These are phyloP conservation scores for Aspergillus asperescens DNA, from an alignment of 495 filamentous ascomycete genomes.

Conservation along the genomic window DNA sequence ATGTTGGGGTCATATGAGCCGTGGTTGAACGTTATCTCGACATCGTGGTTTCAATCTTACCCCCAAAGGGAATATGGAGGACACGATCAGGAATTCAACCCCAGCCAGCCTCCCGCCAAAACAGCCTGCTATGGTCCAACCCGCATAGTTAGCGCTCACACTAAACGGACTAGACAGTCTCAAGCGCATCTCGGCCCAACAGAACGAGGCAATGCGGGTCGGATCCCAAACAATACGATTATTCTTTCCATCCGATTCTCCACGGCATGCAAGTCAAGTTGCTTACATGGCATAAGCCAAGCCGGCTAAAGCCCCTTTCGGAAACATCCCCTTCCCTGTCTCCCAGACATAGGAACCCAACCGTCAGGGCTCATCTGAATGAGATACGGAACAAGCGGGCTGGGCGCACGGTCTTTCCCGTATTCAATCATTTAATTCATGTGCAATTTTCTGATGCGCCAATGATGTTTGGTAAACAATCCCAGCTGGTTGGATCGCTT, in stretches of 20 bases:
- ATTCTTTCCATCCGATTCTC: background rate
- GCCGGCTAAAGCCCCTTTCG: background rate
- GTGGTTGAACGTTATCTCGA: background rate
- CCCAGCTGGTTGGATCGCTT: background rate
- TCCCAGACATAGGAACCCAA: too few species aligned
- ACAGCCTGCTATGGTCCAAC: background rate
- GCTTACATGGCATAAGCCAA: conserved; percentile 1
- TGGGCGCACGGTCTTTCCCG: background rate
- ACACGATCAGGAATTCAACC: background rate
- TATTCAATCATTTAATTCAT: background rate
- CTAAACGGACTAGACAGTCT: background rate
- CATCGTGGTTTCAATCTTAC: background rate
- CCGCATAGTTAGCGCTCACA: background rate
- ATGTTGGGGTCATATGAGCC: background rate
- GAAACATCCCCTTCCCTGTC: too few species aligned
- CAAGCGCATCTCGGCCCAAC: conserved; percentile 6
- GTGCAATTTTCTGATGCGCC: background rate
- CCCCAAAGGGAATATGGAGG: background rate
- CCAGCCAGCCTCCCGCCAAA: background rate
- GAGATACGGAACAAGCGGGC: background rate
- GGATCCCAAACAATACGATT: conserved; percentile 1
- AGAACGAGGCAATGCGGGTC: conserved; percentile 3
- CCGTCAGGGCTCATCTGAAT: background rate
- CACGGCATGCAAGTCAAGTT: conserved; percentile 9
- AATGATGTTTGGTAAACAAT: background rate